Percentiles rank a stretch among this genome's conserved stretches.
phyloP scores from a whole-genome alignment of 2,329 filamentous ascomycete genomes.

The Salinomyces thailandicus region DNA sequence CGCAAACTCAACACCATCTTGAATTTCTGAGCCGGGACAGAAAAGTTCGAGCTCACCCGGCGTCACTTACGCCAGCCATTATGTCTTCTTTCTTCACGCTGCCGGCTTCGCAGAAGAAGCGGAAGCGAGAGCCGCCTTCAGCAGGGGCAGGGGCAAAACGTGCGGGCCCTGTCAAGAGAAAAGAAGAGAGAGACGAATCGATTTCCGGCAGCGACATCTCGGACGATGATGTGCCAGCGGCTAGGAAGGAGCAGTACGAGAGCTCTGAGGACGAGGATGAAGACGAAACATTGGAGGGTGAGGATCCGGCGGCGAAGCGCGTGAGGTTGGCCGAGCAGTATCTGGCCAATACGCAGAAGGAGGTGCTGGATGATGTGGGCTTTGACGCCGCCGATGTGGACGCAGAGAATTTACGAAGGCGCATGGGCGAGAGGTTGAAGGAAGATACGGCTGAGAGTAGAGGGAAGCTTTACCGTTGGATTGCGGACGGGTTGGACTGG shows the following conservation, averaged over 20 bases:
- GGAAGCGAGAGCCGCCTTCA: slow-evolving; percentile 59
- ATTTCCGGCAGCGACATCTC: slow-evolving; percentile 77
- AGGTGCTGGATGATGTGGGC: slow-evolving; percentile 61
- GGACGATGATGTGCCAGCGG: slow-evolving; percentile 43
- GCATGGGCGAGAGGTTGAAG: slow-evolving; percentile 58
- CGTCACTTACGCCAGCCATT: background rate
- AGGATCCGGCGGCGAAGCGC: slow-evolving; percentile 82
- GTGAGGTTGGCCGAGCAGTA: slow-evolving; percentile 84
- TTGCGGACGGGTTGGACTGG: slow-evolving; percentile 65
- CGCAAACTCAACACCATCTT: background rate
- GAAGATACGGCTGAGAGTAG: slow-evolving; percentile 89
- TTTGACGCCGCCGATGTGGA: slow-evolving; percentile 95
- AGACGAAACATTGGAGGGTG: slow-evolving; percentile 62
- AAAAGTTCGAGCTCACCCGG: background rate
- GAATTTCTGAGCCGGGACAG: background rate
- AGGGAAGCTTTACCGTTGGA: slow-evolving; percentile 73
- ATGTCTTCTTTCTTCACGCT: slow-evolving; percentile 97
- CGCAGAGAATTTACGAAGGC: slow-evolving; percentile 68
- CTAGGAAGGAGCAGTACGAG: slow-evolving; percentile 25
- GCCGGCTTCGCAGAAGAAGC: slow-evolving; percentile 78
- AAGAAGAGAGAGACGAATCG: slow-evolving; percentile 39
- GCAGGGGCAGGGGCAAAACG: slow-evolving; percentile 30
- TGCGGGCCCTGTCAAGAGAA: slow-evolving; percentile 41
- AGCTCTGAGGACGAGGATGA: slow-evolving; percentile 35
- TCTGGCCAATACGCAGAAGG: slow-evolving; percentile 75